Conservation (phyloP, 2,329 filamentous ascomycete genomes). For the Diaporthe destruens region DNA sequence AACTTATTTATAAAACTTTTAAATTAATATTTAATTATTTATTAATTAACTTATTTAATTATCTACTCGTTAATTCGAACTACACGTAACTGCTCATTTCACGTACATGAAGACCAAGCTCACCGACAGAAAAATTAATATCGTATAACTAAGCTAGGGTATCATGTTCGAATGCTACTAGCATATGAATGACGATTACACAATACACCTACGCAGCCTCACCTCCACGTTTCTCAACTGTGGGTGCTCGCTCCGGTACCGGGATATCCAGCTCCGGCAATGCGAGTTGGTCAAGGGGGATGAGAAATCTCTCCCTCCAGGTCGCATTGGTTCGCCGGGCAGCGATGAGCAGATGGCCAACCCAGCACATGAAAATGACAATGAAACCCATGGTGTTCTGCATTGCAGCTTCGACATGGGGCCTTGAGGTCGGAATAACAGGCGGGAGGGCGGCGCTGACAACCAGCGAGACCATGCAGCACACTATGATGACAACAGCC, state of each 20-base stretch:
- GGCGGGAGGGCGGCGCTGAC: constrained; percentile 46
- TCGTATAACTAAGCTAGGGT: not conserved
- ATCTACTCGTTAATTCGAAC: too few relatives aligned
- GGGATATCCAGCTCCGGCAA: constrained; percentile 32
- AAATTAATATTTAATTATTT: too few relatives aligned
- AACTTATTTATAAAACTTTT: too few relatives aligned
- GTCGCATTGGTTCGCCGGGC: not conserved
- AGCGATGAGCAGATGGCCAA: constrained; percentile 17
- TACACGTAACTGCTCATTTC: too few relatives aligned
- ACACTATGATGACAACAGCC: constrained; percentile 47
- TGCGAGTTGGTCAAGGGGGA: constrained; percentile 16
- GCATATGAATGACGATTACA: too few relatives aligned
- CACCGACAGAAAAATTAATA: too few relatives aligned
- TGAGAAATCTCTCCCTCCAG: constrained; percentile 13
- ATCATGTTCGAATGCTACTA: not conserved
- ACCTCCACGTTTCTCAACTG: not conserved
- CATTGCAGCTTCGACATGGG: constrained; percentile 38
- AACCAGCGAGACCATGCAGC: constrained; percentile 50
- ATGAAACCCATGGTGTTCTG: constrained; percentile 31
- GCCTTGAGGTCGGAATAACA: constrained; percentile 14
- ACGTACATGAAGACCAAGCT: too few relatives aligned
- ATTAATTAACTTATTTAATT: too few relatives aligned
- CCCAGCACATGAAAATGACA: constrained; percentile 25
- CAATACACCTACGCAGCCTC: not conserved
- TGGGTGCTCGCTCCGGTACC: not conserved